Evolutionary conservation across 352 stramenopile species (phyloP), one percentile per base, ranked within the genome.

Genomic region (Aphanomyces invadans): DNA sequence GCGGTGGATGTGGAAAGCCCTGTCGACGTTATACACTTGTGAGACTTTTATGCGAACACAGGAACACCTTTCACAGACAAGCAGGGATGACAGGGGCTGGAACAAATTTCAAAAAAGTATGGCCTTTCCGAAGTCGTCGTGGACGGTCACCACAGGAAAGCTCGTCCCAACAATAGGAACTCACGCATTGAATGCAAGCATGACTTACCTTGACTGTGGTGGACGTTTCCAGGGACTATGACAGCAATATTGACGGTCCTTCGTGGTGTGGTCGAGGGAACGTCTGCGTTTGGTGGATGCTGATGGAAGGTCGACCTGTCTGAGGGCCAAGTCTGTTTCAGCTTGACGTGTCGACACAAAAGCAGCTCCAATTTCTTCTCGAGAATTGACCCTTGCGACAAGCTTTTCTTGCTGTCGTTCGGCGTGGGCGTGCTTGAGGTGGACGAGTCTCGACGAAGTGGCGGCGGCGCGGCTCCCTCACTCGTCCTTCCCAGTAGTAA

Each of bases 221-320:
- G 36, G 36, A 42, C 36, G 36, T 15, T 42, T 42, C 36, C 36
- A 42, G 36, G 36, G 36, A 42, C 7, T 15, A 15, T 15, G 15
- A 15, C 36, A 42, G 15, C 36, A 42, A 42, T 15, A 15, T 15
- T 15, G 36, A 42, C 36, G 36, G 7, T 42, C 36, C 36, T 42
- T 42, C 36, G 36, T 42, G 36, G 7, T 42, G 7, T 42, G 36
- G 7, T n/a, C 11, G 29, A 57, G 49, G 49, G 49, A 28, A 57
- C 29, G 9, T 36, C 49, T 17, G 29, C 49, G 49, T 21, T 29
- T 33, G 12, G 49, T 57, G 36, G 36, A 42, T 42, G 36, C 36
- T 42, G 49, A 57, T 57, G 49, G 49, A 57, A 57, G 49, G 49
- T 57, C 49, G 49, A 57, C 49, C 29, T 36, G 49, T 36, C 19